These are phyloP conservation scores for Amanita brunnescens DNA, from an alignment of 768 basidiomycete genomes.

Conservation along the genomic window DNA sequence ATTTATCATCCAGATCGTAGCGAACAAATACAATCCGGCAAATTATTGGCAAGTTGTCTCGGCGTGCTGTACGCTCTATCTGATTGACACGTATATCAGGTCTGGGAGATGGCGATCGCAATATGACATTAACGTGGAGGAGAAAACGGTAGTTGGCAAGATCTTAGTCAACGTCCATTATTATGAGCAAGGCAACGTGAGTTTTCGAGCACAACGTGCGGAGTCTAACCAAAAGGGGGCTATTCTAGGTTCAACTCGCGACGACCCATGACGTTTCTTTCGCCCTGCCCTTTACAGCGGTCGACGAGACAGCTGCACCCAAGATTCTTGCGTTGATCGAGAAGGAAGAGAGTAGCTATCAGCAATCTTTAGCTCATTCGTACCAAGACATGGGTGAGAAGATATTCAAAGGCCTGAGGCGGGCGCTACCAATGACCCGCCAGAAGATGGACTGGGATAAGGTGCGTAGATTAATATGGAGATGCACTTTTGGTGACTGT, in stretches of 20 bases:
- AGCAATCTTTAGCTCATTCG: slow-evolving; percentile 67
- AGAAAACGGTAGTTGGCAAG: slow-evolving; percentile 56
- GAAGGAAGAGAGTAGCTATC: slow-evolving; percentile 73
- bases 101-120: slow-evolving; percentile 92
- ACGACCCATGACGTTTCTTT: slow-evolving; percentile 65
- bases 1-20: slow-evolving; percentile 78
- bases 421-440: slow-evolving; percentile 86
- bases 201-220: slow-evolving; percentile 13
- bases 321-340: slow-evolving; percentile 78
- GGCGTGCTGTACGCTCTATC: background rate
- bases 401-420: slow-evolving; percentile 83
- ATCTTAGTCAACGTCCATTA: slow-evolving; percentile 88
- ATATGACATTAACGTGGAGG: slow-evolving; percentile 64
- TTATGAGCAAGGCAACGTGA: slow-evolving; percentile 93
- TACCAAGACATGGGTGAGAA: slow-evolving; percentile 91
- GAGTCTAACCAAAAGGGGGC: background rate
- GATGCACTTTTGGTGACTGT: too few relatives aligned
- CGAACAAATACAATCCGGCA: slow-evolving; percentile 89
- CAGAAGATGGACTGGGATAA: slow-evolving; percentile 97
- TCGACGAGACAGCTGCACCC: slow-evolving; percentile 44
- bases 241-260: slow-evolving; percentile 75
- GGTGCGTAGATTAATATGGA: slow-evolving; percentile 30
- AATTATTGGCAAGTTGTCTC: slow-evolving; percentile 71
- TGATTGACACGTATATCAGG: slow-evolving; percentile 35
- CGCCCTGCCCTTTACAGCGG: slow-evolving; percentile 49